Base-by-base conservation (phyloP, 352 stramenopile genomes). In the Globisporangium recalcitrans region DNA sequence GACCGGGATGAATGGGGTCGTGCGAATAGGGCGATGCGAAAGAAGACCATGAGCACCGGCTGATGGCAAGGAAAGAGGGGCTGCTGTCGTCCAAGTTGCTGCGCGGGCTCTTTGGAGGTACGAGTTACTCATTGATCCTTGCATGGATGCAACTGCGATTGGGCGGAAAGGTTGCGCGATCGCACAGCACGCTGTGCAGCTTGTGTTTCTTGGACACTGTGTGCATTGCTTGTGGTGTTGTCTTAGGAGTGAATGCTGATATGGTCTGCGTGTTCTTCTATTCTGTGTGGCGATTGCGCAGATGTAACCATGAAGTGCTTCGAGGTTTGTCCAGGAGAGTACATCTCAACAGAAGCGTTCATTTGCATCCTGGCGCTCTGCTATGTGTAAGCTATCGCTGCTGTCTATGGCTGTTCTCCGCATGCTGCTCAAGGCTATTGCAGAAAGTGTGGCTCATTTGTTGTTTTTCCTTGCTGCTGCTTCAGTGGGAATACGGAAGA, bases 401-500 rank as follows among this genome's bases (percentile, higher is more conserved):
- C n/a, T n/a, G n/a, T n/a, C n/a, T n/a, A n/a, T n/a, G n/a, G n/a
- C n/a, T n/a, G n/a, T n/a, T n/a, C n/a, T n/a, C n/a, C n/a, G n/a
- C n/a, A n/a, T n/a, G n/a, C n/a, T n/a, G n/a, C n/a, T n/a, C n/a
- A n/a, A n/a, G n/a, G n/a, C n/a, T n/a, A n/a, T n/a, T n/a, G n/a
- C n/a, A n/a, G n/a, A n/a, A n/a, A n/a, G n/a, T n/a, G 6, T 44
- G 27, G 7, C n/a, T 55, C n/a, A 27, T 9, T n/a, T n/a, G 19
- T 32, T 46, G 4, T 5, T 4, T 24, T 16, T 63, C 11, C 3
- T 34, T 54, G 19, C 24, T 62, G 57, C n/a, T 64, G 34, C 58
- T 21, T 47, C 62, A 94, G 85, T 69, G 85, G 85, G 53, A 92
- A 91, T 68, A 92, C 83, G 36, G 85, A 94, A 61, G 85, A 94